phyloP scores from a whole-genome alignment of 305 asterid genomes.

The Fraxinus paxiana region DNA sequence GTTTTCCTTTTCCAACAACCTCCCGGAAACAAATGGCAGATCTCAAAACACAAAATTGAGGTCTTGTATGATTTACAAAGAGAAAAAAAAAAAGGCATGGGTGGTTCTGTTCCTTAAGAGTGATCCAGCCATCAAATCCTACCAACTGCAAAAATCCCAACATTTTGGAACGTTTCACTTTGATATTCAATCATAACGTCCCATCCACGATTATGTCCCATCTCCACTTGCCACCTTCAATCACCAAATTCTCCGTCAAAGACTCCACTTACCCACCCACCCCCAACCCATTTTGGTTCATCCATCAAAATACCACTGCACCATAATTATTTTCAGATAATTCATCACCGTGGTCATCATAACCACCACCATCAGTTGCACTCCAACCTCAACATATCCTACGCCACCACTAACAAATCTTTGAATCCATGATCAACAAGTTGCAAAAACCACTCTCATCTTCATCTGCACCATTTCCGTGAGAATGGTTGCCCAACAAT shows the following conservation, averaged over 20 bases:
- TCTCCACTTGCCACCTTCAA: background rate
- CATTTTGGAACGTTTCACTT: background rate
- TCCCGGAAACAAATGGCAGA: background rate
- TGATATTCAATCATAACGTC: background rate
- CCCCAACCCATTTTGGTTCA: background rate
- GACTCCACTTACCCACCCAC: background rate
- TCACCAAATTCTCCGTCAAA: background rate
- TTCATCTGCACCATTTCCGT: background rate
- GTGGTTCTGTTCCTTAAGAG: background rate
- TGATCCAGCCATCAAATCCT: background rate
- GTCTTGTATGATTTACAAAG: background rate
- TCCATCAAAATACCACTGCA: background rate
- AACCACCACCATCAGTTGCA: background rate
- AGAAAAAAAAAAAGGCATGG: background rate
- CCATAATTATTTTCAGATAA: background rate
- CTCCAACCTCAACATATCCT: background rate
- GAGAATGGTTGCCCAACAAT: background rate
- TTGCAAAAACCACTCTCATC: background rate
- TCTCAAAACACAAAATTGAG: background rate
- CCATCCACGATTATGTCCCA: background rate
- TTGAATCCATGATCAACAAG: background rate
- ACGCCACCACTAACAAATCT: background rate
- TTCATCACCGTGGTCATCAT: background rate
- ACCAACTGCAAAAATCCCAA: background rate
- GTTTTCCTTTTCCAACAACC: background rate